A percentile compares a stretch with the other conserved stretches of the same genome.
Evolutionary conservation across 495 filamentous ascomycete genomes (phyloP).

Genomic region (Xylaria venustula): DNA sequence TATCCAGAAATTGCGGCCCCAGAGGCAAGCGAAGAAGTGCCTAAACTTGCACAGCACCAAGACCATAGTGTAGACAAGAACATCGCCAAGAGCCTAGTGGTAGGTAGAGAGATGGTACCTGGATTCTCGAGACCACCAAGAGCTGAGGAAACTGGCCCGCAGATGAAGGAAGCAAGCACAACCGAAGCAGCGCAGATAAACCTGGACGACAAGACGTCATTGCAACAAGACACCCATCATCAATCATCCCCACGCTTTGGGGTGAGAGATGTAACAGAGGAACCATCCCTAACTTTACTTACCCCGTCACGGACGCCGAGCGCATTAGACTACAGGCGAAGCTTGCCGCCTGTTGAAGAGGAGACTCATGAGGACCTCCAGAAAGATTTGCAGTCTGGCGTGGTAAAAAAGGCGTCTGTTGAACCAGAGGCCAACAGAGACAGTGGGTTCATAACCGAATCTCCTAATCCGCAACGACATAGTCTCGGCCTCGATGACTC

Average conservation of each 20-base stretch:
- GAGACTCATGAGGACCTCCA: slow-evolving; percentile 39
- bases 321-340: slow-evolving; percentile 30
- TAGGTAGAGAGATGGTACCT: slow-evolving; percentile 17
- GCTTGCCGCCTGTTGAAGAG: slow-evolving; percentile 42
- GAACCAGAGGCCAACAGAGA: slow-evolving; percentile 44
- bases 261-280: slow-evolving; percentile 1
- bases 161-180: slow-evolving; percentile 11
- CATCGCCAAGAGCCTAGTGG: slow-evolving; percentile 20
- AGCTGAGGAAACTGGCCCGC: neutral
- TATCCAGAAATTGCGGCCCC: neutral
- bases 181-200: slow-evolving; percentile 23
- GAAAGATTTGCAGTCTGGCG: slow-evolving; percentile 17
- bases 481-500: slow-evolving; percentile 25
- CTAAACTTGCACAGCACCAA: neutral
- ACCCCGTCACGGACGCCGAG: slow-evolving; percentile 21
- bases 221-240: slow-evolving; percentile 12
- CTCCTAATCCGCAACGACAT: slow-evolving; percentile 38
- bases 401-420: slow-evolving; percentile 2
- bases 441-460: slow-evolving; percentile 45
- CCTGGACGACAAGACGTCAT: slow-evolving; percentile 24
- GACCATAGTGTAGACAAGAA: slow-evolving; percentile 6
- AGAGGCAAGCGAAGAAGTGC: neutral
- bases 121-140: slow-evolving; percentile 15
- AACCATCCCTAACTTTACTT: slow-evolving; percentile 9
- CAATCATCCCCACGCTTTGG: neutral